Base-by-base conservation (phyloP, 2,329 filamentous ascomycete species). In the Metarhizium sp. region DNA sequence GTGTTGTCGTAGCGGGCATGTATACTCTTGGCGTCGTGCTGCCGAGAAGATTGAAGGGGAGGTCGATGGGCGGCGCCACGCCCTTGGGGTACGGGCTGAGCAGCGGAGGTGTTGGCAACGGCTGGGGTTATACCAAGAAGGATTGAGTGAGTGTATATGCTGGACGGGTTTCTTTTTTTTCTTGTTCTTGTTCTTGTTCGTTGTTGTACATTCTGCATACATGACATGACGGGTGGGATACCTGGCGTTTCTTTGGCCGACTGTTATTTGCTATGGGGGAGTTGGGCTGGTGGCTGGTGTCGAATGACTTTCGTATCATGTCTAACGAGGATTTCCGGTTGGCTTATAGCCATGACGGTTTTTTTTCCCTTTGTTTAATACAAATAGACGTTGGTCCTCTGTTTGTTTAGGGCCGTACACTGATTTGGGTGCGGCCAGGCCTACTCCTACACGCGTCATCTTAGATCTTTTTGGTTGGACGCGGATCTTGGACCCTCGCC, bases 1-100 rank as follows among this genome's bases (percentile, higher is more conserved):
- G 83, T 8, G 69, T 73, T 2, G 66, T 81, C 11, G 72, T 78
- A 2, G 76, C 78, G 4, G 78, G 73, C 38, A 79, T 80, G 55
- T 86, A 84, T 67, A 84, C 84, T 57, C 75, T 84, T 58, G 82
- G 82, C 4, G 72, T 81, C 1, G 74, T 86, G 18, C 65, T 86
- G 62, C 82, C 83, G 1, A 73, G 72, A 59, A 67, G 80, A 55
- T 64, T 84, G 29, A 75, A 71, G 60, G 77, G 76, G 1, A 65
- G 79, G 47, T 67, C 73, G 1, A 67, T 84, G 47, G 80, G 80
- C 16, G 80, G 78, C 18, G 80, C 80, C 3, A 84, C 80, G 30
- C 80, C 80, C 0, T 61, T 84, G 58, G 80, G 78, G 1, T 78
- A 81, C 54, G 80, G 79, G 0, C n/a, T 81, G 30, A 75, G 73